phyloP scores from a whole-genome alignment of 202 grass and related monocot species.

The Alloteropsis angusta region DNA sequence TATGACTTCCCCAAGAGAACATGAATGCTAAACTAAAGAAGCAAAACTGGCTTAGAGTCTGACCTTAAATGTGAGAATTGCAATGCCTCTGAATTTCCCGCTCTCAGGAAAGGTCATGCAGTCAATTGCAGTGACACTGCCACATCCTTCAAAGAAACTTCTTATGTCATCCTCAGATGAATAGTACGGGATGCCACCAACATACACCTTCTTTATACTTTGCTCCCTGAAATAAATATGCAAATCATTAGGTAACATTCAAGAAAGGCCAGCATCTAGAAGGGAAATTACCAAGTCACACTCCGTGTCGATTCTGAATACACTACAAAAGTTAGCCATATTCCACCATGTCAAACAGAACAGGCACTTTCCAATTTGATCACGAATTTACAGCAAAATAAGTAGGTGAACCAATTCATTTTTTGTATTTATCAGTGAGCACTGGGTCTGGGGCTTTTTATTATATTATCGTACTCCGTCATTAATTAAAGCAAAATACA shows the following conservation, averaged over 20 bases:
- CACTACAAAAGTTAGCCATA: not conserved
- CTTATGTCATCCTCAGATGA: slow-evolving; percentile 87
- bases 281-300: not conserved
- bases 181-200: slow-evolving; percentile 92
- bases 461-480: not conserved
- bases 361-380: not conserved
- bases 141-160: slow-evolving; percentile 81
- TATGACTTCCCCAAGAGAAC: not conserved
- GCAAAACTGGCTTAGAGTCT: slow-evolving; percentile 1
- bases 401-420: not conserved
- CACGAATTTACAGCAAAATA: not conserved
- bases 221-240: slow-evolving; percentile 46
- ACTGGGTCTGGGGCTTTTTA: not conserved
- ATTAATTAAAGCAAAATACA: not conserved
- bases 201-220: slow-evolving; percentile 75
- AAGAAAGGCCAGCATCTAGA: not conserved
- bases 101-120: slow-evolving; percentile 90
- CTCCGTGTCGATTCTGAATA: not conserved
- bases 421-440: not conserved
- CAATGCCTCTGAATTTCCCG: slow-evolving; percentile 83
- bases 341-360: not conserved
- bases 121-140: slow-evolving; percentile 59
- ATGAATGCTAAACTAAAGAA: not conserved
- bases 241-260: not conserved
- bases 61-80: slow-evolving; percentile 94